These are phyloP conservation scores for Kuraishia hungarica DNA, from an alignment of 805 yeast species.

Conservation along the genomic window DNA sequence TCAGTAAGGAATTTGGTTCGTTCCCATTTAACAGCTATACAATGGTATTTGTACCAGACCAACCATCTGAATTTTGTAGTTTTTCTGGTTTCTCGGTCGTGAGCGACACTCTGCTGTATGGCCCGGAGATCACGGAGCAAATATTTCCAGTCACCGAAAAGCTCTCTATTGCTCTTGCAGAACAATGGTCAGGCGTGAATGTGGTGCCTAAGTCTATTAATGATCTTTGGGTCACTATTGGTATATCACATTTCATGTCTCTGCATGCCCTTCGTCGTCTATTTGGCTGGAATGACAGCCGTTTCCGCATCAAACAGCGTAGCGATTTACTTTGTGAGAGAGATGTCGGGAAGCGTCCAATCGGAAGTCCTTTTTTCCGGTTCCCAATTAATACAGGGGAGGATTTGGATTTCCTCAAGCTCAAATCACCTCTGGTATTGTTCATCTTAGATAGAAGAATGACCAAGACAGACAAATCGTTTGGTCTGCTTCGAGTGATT, in stretches of 20 bases:
- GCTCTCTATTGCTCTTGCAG: constrained; percentile 63
- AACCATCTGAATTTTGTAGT: constrained; percentile 39
- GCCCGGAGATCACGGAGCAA: constrained; percentile 72
- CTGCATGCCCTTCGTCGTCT: constrained; percentile 56
- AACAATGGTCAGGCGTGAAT: constrained; percentile 91
- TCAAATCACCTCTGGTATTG: constrained; percentile 82
- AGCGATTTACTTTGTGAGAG: constrained; percentile 61
- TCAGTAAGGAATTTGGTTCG: constrained; percentile 83
- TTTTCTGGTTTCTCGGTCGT: constrained; percentile 70
- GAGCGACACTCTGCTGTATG: constrained; percentile 56
- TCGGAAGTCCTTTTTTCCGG: constrained; percentile 60
- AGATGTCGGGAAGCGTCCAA: constrained; percentile 74
- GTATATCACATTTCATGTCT: constrained; percentile 80
- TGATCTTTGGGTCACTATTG: constrained; percentile 86
- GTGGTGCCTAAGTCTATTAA: constrained; percentile 72
- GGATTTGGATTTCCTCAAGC: constrained; percentile 59
- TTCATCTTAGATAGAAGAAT: constrained; percentile 82
- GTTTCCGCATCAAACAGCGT: constrained; percentile 56
- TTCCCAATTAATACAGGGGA: constrained; percentile 50
- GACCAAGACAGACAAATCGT: constrained; percentile 93
- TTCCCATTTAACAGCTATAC: constrained; percentile 84
- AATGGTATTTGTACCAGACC: constrained; percentile 60
- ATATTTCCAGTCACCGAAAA: constrained; percentile 60
- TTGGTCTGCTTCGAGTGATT: constrained; percentile 84
- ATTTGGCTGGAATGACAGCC: constrained; percentile 79